phyloP scores from a whole-genome alignment of 768 basidiomycete species.

The Neoboletus brunneissimus region DNA sequence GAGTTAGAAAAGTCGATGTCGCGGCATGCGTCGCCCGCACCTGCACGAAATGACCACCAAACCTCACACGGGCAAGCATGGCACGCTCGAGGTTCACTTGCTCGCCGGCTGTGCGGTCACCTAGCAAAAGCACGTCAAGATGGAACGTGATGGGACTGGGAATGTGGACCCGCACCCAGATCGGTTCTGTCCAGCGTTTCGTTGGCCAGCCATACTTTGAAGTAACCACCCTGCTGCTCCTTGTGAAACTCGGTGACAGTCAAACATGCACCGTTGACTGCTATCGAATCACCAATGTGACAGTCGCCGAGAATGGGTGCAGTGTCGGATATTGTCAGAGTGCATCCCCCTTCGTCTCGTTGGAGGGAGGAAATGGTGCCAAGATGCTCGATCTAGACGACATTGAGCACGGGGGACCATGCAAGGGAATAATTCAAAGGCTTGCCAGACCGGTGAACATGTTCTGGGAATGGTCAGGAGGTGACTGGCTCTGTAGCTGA shows the following conservation, averaged over 20 bases:
- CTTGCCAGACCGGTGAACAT: constrained; percentile 85
- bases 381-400: constrained; percentile 79
- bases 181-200: constrained; percentile 92
- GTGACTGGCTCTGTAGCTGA: neutral
- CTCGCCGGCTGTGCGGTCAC: constrained; percentile 74
- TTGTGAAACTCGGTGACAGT: constrained; percentile 86
- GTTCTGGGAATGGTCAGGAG: neutral
- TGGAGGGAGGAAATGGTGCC: constrained; percentile 68
- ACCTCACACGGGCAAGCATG: constrained; percentile 86
- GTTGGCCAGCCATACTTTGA: constrained; percentile 93
- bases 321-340: constrained; percentile 70
- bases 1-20: neutral
- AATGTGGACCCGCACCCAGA: constrained; percentile 53
- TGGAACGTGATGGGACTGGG: neutral
- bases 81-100: constrained; percentile 92
- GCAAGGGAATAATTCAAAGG: neutral
- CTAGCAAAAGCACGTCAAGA: constrained; percentile 38
- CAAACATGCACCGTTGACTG: constrained; percentile 83
- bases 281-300: constrained; percentile 91
- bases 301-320: constrained; percentile 82
- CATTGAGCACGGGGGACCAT: constrained; percentile 2
- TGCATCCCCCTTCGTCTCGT: constrained; percentile 73
- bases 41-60: constrained; percentile 98
- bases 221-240: constrained; percentile 65
- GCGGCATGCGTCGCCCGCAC: constrained; percentile 38